These are phyloP conservation scores for Abelmoschus esculentus DNA, from an alignment of 345 rosid species.

Conservation along the genomic window DNA sequence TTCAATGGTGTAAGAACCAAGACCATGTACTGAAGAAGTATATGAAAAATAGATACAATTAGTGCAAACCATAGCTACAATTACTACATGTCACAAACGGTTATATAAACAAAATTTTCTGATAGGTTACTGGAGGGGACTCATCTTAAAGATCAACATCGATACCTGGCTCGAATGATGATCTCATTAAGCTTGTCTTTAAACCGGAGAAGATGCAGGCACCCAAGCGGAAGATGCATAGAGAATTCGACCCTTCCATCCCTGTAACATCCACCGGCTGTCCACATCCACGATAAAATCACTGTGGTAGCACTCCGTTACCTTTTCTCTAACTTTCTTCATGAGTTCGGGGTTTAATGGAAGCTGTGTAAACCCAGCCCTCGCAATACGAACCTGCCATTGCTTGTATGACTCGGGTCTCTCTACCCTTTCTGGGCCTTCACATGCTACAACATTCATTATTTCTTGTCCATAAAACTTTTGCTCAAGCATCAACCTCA, in stretches of 20 bases:
- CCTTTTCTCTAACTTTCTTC: constrained; percentile 14
- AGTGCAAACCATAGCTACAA: too few relatives aligned
- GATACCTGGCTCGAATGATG: background rate
- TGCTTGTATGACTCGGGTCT: constrained; percentile 53
- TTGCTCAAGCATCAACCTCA: constrained; percentile 29
- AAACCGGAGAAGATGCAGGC: constrained; percentile 17
- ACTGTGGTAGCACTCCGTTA: constrained; percentile 27
- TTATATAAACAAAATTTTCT: background rate
- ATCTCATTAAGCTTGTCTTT: background rate
- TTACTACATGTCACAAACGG: too few relatives aligned
- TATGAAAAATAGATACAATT: too few relatives aligned
- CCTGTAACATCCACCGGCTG: constrained; percentile 42
- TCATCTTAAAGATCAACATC: background rate
- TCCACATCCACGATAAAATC: constrained; percentile 45
- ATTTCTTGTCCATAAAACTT: constrained; percentile 28
- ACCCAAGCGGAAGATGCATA: constrained; percentile 39
- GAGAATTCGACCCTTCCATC: constrained; percentile 49
- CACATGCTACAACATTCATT: constrained; percentile 40
- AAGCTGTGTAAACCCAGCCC: constrained; percentile 46
- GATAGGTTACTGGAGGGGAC: too few relatives aligned
- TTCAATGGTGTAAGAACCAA: background rate
- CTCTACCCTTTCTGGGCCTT: constrained; percentile 39
- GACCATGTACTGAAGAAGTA: background rate
- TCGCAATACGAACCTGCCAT: constrained; percentile 33
- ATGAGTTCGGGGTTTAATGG: constrained; percentile 27